Evolutionary conservation across 2,329 filamentous ascomycete genomes (phyloP), one percentile per base, ranked within the genome.

Genomic region (Stemphylium beticola): DNA sequence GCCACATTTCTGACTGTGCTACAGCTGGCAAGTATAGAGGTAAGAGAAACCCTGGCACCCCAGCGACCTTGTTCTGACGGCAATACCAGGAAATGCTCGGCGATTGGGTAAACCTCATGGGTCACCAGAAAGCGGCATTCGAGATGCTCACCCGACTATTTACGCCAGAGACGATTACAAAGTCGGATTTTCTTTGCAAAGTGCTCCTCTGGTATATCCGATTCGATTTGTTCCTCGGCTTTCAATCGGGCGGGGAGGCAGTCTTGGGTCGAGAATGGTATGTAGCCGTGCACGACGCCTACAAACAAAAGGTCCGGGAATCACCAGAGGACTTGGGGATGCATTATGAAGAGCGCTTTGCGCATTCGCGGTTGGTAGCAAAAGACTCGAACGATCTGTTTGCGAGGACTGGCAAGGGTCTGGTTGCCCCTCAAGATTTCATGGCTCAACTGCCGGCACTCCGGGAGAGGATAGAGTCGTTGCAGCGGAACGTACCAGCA

Each of bases 11-110:
- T 97, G 55, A 96, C 93, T 0, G 93, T 98, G 17, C 78, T 99
- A 37, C 93, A 98, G 68, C 83, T 98, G 44, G 92, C 93, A 50
- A 96, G 91, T 3, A 95, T 97, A 51, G 95, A 99, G 85, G 92
- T 96, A 81, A 69, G 79, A 60, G 15, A 26, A 10, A 26, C 33
- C 29, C 42, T 17, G 17, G 17, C 14, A 10, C 4, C 12, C n/a
- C 4, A 14, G 12, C 2, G 8, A 32, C 10, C 6, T 7, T 32
- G 18, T 22, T 43, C 63, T 66, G 37, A 66, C 44, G 29, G 50
- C 43, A 17, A 51, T 46, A 22, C 46, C 67, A 96, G 92, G 95
- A 98, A 77, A 96, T 92, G 67, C 82, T 98, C 40, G 95, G 95
- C 11, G 95, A 99, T 72, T 98, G 92, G 92, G 86, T 96, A 48